Evolutionary conservation across 108 stramenopile genomes (phyloP), one percentile per base, ranked within the genome.

Genomic region (Ochromonas danica): DNA sequence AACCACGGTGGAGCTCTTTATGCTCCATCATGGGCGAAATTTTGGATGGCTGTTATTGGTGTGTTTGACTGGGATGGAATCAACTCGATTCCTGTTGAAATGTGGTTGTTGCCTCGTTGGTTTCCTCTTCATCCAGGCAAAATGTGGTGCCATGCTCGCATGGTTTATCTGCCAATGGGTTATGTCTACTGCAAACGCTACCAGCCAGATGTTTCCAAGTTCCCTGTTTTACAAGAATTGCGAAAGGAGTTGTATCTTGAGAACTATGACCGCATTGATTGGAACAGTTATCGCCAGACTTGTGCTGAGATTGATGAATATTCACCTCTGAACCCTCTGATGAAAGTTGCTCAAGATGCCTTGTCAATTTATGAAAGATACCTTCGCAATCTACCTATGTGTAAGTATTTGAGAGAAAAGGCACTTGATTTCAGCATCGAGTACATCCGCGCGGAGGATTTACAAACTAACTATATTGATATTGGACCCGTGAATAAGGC

Each of bases 401-500:
- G 91, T 61, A 82, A 89, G 38, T 78, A 42, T 6, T 80, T 93
- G 3, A 89, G 94, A 51, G 71, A 85, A 41, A 81, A 79, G 36
- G 96, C 92, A 30, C 77, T 94, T 61, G 79, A 87, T 30, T 97
- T 94, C 78, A 90, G 88, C 41, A 43, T 88, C 14, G 89, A 91
- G 36, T 94, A 94, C 85, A 94, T 94, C 41, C 61, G 79, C 25
- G 96, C 94, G 14, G 97, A 98, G 83, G 97, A 98, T 85, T 71
- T 92, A 42, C 97, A 98, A 86, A 97, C 97, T 2, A 98, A 98
- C 81, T 98, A 86, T 75, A 83, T 93, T 42, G 88, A 92, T 81
- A 98, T 98, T 84, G 97, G 97, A 0, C 97, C 97, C 1, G 97
- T 98, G 71, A 98, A 98, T 89, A 98, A 98, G 80, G 92, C 92